A percentile compares a stretch with the other conserved stretches of the same genome.
Conservation (phyloP, 169 alveolate species). For the Eimeria nieschulzi region DNA sequence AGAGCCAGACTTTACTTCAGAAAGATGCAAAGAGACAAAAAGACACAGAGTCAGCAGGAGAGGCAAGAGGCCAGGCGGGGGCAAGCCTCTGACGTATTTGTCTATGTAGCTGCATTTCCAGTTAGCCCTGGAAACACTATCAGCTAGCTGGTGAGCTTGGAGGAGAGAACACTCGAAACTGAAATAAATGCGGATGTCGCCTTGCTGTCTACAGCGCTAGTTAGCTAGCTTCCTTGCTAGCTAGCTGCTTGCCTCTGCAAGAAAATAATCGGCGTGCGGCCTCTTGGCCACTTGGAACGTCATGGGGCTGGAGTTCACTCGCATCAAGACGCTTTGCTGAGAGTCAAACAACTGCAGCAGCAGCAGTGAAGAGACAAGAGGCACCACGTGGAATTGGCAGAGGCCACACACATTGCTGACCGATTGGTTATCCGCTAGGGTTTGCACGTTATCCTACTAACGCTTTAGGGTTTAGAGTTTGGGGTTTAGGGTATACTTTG, state of each 20-base stretch:
- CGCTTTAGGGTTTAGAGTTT: background rate
- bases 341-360: conserved; percentile 1
- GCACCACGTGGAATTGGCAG: too few relatives aligned
- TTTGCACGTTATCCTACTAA: background rate
- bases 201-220: background rate
- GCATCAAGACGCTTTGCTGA: conserved; percentile 5
- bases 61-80: too few relatives aligned
- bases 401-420: too few relatives aligned
- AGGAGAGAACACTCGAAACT: too few relatives aligned
- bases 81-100: too few relatives aligned
- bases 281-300: conserved; percentile 52
- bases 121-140: too few relatives aligned
- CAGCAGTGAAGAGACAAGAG: background rate
- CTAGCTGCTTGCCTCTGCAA: background rate
- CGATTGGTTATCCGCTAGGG: too few relatives aligned
- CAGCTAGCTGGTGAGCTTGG: background rate
- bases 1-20: too few relatives aligned
- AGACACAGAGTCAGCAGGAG: too few relatives aligned
- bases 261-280: conserved; percentile 31
- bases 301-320: background rate
- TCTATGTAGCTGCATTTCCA: too few relatives aligned
- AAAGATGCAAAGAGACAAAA: too few relatives aligned
- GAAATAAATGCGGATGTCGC: background rate
- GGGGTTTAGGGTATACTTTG: background rate
- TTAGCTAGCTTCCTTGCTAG: background rate